Evolutionary conservation across 2,329 filamentous ascomycete genomes (phyloP), one percentile per base, ranked within the genome.

Genomic region (Amesomyces nigricolor): DNA sequence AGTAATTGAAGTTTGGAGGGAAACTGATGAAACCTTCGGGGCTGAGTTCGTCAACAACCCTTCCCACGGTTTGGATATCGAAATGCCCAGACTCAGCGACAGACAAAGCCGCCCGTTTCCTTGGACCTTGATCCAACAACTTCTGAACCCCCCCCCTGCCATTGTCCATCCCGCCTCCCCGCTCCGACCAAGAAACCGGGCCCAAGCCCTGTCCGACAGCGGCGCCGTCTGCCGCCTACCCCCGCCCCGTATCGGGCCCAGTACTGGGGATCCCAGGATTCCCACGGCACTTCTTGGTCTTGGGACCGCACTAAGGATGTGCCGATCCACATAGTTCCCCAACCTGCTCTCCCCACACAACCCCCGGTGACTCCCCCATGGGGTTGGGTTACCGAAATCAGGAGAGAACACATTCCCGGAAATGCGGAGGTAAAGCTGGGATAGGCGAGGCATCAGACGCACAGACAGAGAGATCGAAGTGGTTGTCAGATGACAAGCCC

Each of bases 401-500:
- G 19, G 16, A 14, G 4, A 35, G 32, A 8, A 30, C 50, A 13
- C 16, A 16, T 22, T 37, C 49, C 43, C 43, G 30, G 32, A 14
- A 53, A 40, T 40, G 50, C 43, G 37, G 42, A 47, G 50, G 43
- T 42, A 9, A 9, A 38, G 4, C 14, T 4, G 14, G 14, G 44
- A n/a, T 26, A 40, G 22, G n/a, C 3, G 26, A 22, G 5, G 29
- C 17, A 30, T 19, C 50, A 40, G 50, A 46, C 22, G 40, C 43
- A 35, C 32, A 35, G 10, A 26, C 22, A 22, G 22, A 46, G 26
- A 32, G 22, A 14, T 39, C 26, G 35, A 35, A 19, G 26, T 22
- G 19, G 35, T 30, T 16, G 42, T 51, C 49, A 51, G 49, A 45
- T 51, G 49, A 44, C 40, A 53, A 13, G 26, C 17, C 50, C 50